Evolutionary conservation across 1,284 basidiomycete genomes (phyloP), one percentile per base, ranked within the genome.

Genomic region (Baeospora myosura): DNA sequence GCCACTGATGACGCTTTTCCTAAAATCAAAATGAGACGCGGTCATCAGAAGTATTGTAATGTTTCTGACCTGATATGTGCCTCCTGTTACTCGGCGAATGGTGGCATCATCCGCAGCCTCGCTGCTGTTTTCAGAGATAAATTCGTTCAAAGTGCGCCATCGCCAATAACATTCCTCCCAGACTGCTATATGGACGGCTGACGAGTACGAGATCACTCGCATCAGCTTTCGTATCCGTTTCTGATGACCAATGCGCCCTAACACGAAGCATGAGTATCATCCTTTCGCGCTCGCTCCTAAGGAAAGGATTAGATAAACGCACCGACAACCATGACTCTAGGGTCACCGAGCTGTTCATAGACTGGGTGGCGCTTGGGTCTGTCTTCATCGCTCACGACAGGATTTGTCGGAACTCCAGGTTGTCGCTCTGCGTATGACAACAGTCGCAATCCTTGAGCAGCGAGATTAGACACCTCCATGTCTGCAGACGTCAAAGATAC

Each of bases 1-100:
- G 85, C 92, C 92, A 96, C 51, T 91, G 80, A 30, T 73, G 75
- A 31, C 81, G 76, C 47, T 81, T 74, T 14, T 91, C 88, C 81
- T 88, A 52, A 7, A n/a, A n/a, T n/a, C n/a, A n/a, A n/a, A n/a
- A n/a, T n/a, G n/a, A n/a, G n/a, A n/a, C n/a, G n/a, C n/a, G n/a
- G n/a, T n/a, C n/a, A n/a, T n/a, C n/a, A n/a, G n/a, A n/a, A n/a
- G n/a, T n/a, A n/a, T n/a, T n/a, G n/a, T n/a, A n/a, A n/a, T n/a
- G n/a, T n/a, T n/a, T n/a, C n/a, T n/a, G n/a, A n/a, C n/a, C n/a
- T n/a, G n/a, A n/a, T n/a, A n/a, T n/a, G n/a, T n/a, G n/a, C n/a
- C n/a, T n/a, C n/a, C n/a, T n/a, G n/a, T n/a, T n/a, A n/a, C n/a
- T n/a, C n/a, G n/a, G n/a, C n/a, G n/a, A 29, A 17, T 25, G 10